Evolutionary conservation across 164 flowering plant species (phyloP).

Genomic region (Echeveria elegans): DNA sequence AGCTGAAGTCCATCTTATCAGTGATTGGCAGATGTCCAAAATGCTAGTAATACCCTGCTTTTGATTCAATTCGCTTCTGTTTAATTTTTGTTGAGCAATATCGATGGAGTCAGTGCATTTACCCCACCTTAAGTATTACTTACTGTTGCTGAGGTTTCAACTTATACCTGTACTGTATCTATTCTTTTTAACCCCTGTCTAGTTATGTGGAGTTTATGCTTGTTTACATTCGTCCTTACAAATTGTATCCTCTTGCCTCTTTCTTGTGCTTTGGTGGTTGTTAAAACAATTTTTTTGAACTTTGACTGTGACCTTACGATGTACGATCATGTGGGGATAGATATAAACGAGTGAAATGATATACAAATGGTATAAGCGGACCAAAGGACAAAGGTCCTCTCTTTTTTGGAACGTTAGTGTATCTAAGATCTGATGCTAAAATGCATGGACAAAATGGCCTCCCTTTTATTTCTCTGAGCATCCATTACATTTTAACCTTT

Average conservation of each 20-base stretch:
- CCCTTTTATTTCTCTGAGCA: background rate
- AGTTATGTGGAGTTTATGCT: background rate
- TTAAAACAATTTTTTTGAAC: background rate
- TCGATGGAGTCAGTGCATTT: no score
- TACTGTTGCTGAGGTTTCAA: background rate
- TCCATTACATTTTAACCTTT: background rate
- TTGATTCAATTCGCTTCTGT: background rate
- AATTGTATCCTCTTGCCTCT: background rate
- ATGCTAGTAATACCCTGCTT: background rate
- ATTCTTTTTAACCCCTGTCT: background rate
- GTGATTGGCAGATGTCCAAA: background rate
- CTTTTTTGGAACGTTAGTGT: background rate
- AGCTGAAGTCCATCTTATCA: background rate
- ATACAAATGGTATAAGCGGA: background rate
- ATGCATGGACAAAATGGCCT: background rate
- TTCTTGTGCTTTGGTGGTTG: background rate
- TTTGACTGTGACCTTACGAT: background rate
- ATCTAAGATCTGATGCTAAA: background rate
- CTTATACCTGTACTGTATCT: background rate
- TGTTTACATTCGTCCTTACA: background rate
- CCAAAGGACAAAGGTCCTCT: no score
- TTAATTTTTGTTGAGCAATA: background rate
- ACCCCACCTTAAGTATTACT: no score
- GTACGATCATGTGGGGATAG: background rate
- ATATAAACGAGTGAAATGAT: background rate